Evolutionary conservation across 2,329 filamentous ascomycete species (phyloP), one percentile per base, ranked within the genome.

Genomic region (Fusarium sp.): DNA sequence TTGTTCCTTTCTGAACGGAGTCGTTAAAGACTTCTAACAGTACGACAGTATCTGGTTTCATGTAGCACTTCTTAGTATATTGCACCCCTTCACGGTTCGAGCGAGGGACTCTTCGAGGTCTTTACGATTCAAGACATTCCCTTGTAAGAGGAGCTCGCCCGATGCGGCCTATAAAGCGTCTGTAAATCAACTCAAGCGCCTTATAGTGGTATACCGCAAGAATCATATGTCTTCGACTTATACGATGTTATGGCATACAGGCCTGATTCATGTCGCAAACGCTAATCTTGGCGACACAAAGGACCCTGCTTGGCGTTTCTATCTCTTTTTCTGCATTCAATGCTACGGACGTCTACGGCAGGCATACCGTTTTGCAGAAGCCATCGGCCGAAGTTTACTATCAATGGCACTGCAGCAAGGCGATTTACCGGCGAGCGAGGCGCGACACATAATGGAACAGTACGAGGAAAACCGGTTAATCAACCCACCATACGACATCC

Each of bases 191-290:
- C 76, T 85, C 12, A 84, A 85, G 66, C 77, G 78, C 9, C 77
- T 84, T 2, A 73, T 85, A 8, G 60, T 84, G 28, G 74, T 79
- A 19, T 84, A 82, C 63, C 80, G 82, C 18, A 73, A 75, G 19
- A 75, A 78, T 6, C 79, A 82, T 50, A 57, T 69, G 9, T 78
- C 78, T 10, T 82, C 83, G 4, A 73, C 77, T 2, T 82, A 81
- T 59, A 81, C 80, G 3, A 79, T 85, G 10, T 74, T 84, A 7
- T 85, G 82, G 82, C 81, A 85, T 56, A 83, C 77, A 5, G 82
- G 80, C 5, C 72, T 85, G 21, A 79, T 82, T 6, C 83, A 84
- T 38, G 75, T 85, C 1, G 75, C 80, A 11, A 85, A 85, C 37
- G 82, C 80, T 9, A 77, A 84, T 21, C 69, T 84, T 0, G 72